These are phyloP conservation scores for Phlegmacium glaucopus DNA, from an alignment of 768 basidiomycete species.

Conservation along the genomic window DNA sequence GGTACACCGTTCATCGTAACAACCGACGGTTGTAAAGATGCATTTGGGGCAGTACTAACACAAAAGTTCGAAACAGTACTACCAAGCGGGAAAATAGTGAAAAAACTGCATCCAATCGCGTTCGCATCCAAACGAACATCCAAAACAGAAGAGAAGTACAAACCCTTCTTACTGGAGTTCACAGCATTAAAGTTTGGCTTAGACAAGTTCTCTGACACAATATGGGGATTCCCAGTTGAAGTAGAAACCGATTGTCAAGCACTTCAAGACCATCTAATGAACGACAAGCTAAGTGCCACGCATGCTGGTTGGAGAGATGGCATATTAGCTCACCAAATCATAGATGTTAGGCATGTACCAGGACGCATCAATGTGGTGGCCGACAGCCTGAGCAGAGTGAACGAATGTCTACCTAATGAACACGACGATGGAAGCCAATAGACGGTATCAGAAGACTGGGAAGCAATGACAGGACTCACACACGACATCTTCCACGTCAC, in stretches of 20 bases:
- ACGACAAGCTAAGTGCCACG: conserved; percentile 21
- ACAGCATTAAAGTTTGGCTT: too few species aligned
- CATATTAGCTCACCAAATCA: conserved; percentile 18
- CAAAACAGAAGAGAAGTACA: conserved; percentile 23
- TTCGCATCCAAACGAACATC: conserved; percentile 32
- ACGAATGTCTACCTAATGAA: conserved; percentile 8
- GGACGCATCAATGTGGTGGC: too few species aligned
- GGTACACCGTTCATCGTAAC: too few species aligned
- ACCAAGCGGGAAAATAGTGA: conserved; percentile 13
- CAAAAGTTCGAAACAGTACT: too few species aligned
- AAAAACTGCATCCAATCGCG: conserved; percentile 22
- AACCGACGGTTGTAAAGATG: too few species aligned
- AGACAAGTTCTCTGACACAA: conserved; percentile 23
- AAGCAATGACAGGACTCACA: conserved; percentile 7
- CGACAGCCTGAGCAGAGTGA: conserved; percentile 22
- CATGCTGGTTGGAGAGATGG: conserved; percentile 31
- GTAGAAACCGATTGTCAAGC: conserved; percentile 32
- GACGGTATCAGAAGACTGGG: conserved; percentile 24
- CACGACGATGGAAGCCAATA: conserved; percentile 23
- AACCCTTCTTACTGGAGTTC: conserved; percentile 29
- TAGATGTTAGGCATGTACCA: too few species aligned
- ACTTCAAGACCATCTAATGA: conserved; percentile 22
- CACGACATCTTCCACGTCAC: conserved; percentile 13
- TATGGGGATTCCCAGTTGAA: conserved; percentile 24
- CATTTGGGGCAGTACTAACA: too few species aligned